A percentile compares a stretch with the other conserved stretches of the same genome.
Conservation (phyloP, 2,329 filamentous ascomycete species). For the Penicillium oxalicum region DNA sequence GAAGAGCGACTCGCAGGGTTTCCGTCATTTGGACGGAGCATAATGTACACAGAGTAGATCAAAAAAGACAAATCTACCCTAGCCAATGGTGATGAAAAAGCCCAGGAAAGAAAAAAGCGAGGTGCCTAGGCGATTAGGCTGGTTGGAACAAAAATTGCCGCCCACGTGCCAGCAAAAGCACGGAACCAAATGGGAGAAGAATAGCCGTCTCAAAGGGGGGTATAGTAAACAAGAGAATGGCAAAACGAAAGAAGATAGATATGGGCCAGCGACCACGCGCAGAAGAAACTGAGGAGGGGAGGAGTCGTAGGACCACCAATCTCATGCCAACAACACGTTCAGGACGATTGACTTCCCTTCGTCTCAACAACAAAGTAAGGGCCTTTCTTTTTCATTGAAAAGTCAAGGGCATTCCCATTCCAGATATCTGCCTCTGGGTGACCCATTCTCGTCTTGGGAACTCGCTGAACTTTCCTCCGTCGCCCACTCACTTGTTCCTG, state of each 20-base stretch:
- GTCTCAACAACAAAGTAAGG: slow-evolving; percentile 70
- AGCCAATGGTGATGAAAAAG: too few species aligned
- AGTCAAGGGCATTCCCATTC: slow-evolving; percentile 65
- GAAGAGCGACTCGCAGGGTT: background rate
- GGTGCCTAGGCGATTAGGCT: too few species aligned
- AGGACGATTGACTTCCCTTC: slow-evolving; percentile 9
- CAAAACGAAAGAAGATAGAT: background rate
- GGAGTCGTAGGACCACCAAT: background rate
- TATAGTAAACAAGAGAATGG: slow-evolving; percentile 3
- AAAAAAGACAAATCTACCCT: background rate
- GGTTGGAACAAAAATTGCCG: too few species aligned
- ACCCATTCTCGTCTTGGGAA: slow-evolving; percentile 24
- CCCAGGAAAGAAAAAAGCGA: too few species aligned
- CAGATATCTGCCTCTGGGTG: slow-evolving; percentile 47
- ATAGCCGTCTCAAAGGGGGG: background rate
- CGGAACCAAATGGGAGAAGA: background rate
- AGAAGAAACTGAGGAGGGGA: too few species aligned
- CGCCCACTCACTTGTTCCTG: slow-evolving; percentile 39
- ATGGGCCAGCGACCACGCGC: too few species aligned
- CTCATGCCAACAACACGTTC: background rate
- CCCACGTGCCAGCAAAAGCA: background rate
- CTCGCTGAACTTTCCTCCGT: slow-evolving; percentile 44
- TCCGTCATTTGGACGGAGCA: background rate
- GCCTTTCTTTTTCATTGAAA: slow-evolving; percentile 61
- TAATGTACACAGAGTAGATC: too few species aligned